Percentiles rank a stretch among this genome's conserved stretches.
phyloP scores from a whole-genome alignment of 768 basidiomycete species.

The Pisolithus sp. region DNA sequence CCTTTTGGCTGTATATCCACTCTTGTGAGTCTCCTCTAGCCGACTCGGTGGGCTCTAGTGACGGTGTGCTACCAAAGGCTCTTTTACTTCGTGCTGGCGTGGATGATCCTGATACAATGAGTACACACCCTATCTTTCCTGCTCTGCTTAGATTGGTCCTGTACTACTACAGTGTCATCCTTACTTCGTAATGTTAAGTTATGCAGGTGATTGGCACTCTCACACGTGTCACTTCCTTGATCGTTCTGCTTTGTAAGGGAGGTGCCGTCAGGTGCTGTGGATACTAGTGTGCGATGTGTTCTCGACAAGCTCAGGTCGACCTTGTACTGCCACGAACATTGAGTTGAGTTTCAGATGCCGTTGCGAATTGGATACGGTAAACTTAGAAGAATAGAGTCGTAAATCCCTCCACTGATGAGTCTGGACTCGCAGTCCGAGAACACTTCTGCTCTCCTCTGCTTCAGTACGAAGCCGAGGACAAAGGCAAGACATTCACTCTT shows the following conservation, averaged over 20 bases:
- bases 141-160: not conserved
- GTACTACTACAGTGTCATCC: not conserved
- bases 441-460: conserved; percentile 92
- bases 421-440: conserved; percentile 55
- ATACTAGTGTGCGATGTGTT: no score
- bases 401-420: conserved; percentile 6
- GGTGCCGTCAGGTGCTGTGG: no score
- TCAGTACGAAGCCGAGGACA: conserved; percentile 69
- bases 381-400: not conserved
- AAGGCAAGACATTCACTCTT: conserved; percentile 67
- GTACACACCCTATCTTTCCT: not conserved
- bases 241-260: no score
- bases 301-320: no score
- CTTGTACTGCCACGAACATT: not conserved
- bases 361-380: conserved; percentile 30
- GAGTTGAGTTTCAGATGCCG: conserved; percentile 13
- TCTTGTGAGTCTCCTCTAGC: conserved; percentile 52
- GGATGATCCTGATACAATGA: conserved; percentile 95
- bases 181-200: not conserved
- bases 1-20: conserved; percentile 91
- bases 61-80: conserved; percentile 39
- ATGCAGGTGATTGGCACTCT: not conserved
- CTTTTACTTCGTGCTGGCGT: conserved; percentile 91
- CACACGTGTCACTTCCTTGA: no score
- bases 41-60: conserved; percentile 1